Evolutionary conservation across 176 grass and related monocot genomes (phyloP).

Genomic region (Luzula sylvatica): DNA sequence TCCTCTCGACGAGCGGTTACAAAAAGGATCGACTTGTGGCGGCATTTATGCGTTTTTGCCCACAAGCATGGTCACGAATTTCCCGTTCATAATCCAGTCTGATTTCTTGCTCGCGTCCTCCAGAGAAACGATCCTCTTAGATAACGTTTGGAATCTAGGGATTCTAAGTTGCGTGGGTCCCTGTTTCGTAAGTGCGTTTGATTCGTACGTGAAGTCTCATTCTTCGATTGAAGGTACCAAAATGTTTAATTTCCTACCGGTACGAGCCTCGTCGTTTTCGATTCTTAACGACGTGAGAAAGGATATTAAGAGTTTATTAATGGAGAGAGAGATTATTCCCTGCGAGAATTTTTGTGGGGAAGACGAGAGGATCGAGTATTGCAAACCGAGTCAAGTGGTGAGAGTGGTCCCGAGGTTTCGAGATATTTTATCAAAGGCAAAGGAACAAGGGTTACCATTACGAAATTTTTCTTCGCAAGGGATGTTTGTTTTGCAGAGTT

Average conservation of each 20-base stretch:
- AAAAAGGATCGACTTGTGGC: conserved; percentile 5
- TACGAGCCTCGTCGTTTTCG: conserved; percentile 2
- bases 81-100: conserved; percentile 49
- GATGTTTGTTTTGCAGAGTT: conserved; percentile 29
- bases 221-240: conserved; percentile 18
- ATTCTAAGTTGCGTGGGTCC: conserved; percentile 31
- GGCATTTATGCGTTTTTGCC: conserved; percentile 48
- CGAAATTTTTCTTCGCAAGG: conserved; percentile 32
- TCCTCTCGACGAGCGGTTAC: conserved; percentile 27
- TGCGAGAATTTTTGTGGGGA: conserved; percentile 19
- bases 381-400: conserved; percentile 27
- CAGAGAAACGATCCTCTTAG: conserved; percentile 33
- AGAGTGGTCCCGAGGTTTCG: conserved; percentile 23
- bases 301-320: conserved; percentile 25
- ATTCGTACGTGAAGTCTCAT: conserved; percentile 13
- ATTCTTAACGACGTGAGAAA: conserved; percentile 26
- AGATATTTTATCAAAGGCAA: conserved; percentile 24
- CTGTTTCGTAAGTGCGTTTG: conserved; percentile 38
- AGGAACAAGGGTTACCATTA: conserved; percentile 16
- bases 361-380: conserved; percentile 9
- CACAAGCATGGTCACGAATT: conserved; percentile 42
- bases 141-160: conserved; percentile 37
- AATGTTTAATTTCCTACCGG: conserved; percentile 43
- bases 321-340: conserved; percentile 22
- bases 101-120: conserved; percentile 43